phyloP scores from a whole-genome alignment of 2,329 filamentous ascomycete genomes.

The Mycosphaerelloides madeirae region DNA sequence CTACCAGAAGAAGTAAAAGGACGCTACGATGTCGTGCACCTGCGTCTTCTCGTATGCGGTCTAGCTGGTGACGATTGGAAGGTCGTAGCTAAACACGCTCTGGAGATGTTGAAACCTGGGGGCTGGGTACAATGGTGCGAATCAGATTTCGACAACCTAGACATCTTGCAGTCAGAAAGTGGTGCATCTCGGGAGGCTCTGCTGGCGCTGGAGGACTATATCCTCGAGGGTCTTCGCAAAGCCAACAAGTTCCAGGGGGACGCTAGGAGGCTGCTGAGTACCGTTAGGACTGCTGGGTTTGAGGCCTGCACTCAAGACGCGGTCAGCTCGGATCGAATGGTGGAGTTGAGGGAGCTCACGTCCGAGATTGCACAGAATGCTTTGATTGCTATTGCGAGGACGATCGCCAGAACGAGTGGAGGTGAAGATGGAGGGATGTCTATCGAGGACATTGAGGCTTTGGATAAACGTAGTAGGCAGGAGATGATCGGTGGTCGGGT shows the following conservation, averaged over 20 bases:
- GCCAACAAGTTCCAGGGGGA: not conserved
- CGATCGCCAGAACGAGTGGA: not conserved
- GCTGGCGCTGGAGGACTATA: not conserved
- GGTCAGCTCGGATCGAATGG: not conserved
- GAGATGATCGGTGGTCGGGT: not conserved
- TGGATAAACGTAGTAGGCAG: not conserved
- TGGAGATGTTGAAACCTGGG: constrained; percentile 19
- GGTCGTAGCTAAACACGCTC: constrained; percentile 9
- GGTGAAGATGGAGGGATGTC: not conserved
- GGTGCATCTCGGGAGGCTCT: not conserved
- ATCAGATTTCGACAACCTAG: constrained; percentile 9
- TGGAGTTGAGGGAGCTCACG: not conserved
- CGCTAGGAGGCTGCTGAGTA: not conserved
- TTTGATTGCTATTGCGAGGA: not conserved
- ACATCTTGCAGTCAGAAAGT: constrained; percentile 4
- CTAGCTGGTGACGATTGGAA: constrained; percentile 15
- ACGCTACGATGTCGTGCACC: constrained; percentile 19
- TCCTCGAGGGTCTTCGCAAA: not conserved
- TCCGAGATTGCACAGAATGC: not conserved
- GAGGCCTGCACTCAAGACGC: not conserved
- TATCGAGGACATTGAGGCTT: not conserved
- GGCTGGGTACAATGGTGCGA: constrained; percentile 23
- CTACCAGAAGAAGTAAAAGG: constrained; percentile 6
- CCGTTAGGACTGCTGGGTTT: not conserved
- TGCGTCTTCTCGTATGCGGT: constrained; percentile 19